These are phyloP conservation scores for Trichosanthes cucumerina DNA, from an alignment of 306 rosid genomes.

Conservation along the genomic window DNA sequence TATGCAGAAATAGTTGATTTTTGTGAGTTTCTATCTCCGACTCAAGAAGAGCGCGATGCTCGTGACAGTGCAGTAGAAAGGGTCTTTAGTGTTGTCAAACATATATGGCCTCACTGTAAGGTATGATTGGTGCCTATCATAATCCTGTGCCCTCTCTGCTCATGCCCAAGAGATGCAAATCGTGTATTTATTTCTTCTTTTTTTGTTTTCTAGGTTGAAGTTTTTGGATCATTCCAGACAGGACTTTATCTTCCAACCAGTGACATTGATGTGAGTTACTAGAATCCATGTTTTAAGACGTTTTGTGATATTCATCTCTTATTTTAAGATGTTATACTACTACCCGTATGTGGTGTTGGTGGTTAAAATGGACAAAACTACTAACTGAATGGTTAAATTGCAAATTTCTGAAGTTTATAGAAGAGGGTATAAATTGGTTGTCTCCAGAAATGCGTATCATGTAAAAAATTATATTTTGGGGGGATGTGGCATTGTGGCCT, in stretches of 20 bases:
- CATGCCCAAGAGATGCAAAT: background rate
- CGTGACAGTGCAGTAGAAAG: constrained; percentile 57
- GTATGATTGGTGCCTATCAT: constrained; percentile 22
- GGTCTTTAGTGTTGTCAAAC: constrained; percentile 62
- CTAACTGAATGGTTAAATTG: background rate
- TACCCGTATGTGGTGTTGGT: background rate
- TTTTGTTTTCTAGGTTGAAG: constrained; percentile 54
- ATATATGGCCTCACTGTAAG: constrained; percentile 85
- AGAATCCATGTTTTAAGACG: background rate
- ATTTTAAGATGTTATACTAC: background rate
- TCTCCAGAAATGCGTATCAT: background rate
- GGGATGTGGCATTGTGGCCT: background rate
- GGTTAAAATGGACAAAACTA: background rate
- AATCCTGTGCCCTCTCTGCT: background rate
- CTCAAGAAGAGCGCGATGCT: constrained; percentile 59
- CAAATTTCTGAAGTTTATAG: background rate
- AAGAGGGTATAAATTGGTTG: background rate
- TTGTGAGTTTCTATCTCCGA: constrained; percentile 84
- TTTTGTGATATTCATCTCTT: background rate
- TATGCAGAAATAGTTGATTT: constrained; percentile 79
- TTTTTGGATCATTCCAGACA: constrained; percentile 92
- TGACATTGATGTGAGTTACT: constrained; percentile 72
- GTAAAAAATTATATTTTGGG: background rate
- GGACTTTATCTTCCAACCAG: constrained; percentile 93
- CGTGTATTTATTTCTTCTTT: background rate